Percentiles rank a stretch among this genome's conserved stretches.
phyloP scores from a whole-genome alignment of 495 filamentous ascomycete genomes.

The Saxophila tyrrhenica region DNA sequence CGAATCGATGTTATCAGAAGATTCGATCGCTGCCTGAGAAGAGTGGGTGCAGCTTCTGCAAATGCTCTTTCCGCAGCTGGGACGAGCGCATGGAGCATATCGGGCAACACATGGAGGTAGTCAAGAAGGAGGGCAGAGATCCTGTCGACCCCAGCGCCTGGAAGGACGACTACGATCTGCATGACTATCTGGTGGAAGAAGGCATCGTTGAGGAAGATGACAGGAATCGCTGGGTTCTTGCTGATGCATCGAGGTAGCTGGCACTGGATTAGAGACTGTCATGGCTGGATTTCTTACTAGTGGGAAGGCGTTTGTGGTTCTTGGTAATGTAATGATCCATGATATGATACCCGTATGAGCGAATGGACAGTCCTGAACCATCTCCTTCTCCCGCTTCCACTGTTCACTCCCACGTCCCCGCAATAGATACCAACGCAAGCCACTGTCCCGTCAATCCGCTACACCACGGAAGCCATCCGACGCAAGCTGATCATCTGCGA shows the following conservation, averaged over 20 bases:
- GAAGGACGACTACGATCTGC: conserved; percentile 37
- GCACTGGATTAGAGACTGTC: too few relatives aligned
- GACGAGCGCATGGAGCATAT: conserved; percentile 86
- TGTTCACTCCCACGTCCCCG: too few relatives aligned
- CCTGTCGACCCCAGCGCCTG: conserved; percentile 28
- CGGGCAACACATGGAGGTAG: conserved; percentile 64
- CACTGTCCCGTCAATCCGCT: too few relatives aligned
- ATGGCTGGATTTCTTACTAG: too few relatives aligned
- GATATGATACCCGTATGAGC: too few relatives aligned
- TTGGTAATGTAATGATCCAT: too few relatives aligned
- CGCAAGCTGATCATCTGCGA: too few relatives aligned
- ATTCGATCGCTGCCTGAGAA: conserved; percentile 50
- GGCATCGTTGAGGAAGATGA: conserved; percentile 30
- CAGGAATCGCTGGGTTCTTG: neutral
- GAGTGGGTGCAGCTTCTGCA: conserved; percentile 62
- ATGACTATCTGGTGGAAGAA: conserved; percentile 42
- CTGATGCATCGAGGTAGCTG: neutral
- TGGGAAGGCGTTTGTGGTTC: too few relatives aligned
- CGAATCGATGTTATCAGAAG: conserved; percentile 45
- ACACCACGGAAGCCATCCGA: too few relatives aligned
- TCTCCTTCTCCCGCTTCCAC: too few relatives aligned
- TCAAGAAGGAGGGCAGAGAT: conserved; percentile 18
- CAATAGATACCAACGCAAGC: too few relatives aligned
- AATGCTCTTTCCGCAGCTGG: conserved; percentile 58
- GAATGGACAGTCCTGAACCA: too few relatives aligned